These are phyloP conservation scores for Kodamaea hsintzibuensis DNA, from an alignment of 805 yeast species.

Conservation along the genomic window DNA sequence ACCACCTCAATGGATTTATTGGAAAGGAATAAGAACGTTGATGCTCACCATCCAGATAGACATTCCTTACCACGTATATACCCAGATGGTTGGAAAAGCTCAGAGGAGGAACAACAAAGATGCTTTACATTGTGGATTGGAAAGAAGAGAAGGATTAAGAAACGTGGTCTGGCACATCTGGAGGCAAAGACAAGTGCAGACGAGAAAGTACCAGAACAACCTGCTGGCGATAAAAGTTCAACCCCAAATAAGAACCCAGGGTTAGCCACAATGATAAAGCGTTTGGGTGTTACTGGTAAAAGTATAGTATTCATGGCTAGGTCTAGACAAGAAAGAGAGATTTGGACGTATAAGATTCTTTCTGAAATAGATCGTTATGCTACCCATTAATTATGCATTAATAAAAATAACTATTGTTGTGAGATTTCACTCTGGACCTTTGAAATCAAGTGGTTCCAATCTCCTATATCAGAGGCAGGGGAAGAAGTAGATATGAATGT, in stretches of 20 bases:
- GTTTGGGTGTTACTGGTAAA: constrained; percentile 66
- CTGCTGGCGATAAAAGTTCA: not conserved
- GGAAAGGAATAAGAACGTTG: constrained; percentile 44
- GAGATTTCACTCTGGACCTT: constrained; percentile 20
- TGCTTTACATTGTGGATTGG: constrained; percentile 89
- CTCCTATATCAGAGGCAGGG: constrained; percentile 2
- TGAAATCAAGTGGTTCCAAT: constrained; percentile 17
- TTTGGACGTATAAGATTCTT: constrained; percentile 64
- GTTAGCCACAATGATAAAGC: constrained; percentile 45
- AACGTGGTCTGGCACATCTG: not conserved
- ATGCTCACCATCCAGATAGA: constrained; percentile 52
- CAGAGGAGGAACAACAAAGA: constrained; percentile 72
- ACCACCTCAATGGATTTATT: constrained; percentile 59
- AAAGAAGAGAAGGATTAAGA: constrained; percentile 49
- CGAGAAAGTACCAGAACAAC: not conserved
- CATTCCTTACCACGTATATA: constrained; percentile 70
- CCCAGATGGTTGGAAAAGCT: constrained; percentile 80
- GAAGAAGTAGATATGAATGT: not conserved
- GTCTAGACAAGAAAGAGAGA: constrained; percentile 78
- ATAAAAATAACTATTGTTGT: not conserved
- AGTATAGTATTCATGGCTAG: constrained; percentile 76
- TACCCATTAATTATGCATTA: not conserved
- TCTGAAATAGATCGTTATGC: constrained; percentile 48
- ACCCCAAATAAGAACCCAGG: constrained; percentile 39
- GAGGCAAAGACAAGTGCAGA: not conserved